Conservation (phyloP, 2,329 filamentous ascomycete species). For the Apiospora marii region DNA sequence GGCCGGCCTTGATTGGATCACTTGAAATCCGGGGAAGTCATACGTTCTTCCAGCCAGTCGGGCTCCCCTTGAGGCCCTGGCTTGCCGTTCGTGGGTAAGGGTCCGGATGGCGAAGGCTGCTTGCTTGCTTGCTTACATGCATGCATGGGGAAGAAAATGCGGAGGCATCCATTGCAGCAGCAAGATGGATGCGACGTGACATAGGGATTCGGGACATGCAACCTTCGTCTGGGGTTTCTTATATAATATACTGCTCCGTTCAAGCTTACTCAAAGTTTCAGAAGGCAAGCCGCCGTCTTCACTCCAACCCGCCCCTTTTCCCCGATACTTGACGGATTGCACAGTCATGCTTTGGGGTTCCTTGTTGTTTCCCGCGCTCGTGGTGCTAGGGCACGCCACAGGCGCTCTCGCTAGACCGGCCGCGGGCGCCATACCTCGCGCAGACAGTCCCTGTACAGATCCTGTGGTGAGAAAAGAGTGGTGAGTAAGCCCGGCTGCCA, state of each 20-base stretch:
- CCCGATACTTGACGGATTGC: neutral
- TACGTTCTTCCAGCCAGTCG: neutral
- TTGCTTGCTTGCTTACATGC: neutral
- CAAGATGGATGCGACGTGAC: slow-evolving; percentile 9
- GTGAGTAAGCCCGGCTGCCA: neutral
- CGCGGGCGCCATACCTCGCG: neutral
- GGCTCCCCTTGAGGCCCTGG: neutral
- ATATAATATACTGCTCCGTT: neutral
- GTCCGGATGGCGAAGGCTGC: slow-evolving; percentile 2
- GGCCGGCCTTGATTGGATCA: neutral
- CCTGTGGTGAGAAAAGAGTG: slow-evolving; percentile 3
- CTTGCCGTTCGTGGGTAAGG: neutral
- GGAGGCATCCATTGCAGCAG: slow-evolving; percentile 1
- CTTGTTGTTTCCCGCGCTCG: neutral
- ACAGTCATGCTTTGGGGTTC: neutral
- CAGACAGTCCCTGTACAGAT: neutral
- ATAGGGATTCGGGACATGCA: neutral
- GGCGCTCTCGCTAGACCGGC: neutral
- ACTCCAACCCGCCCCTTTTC: neutral
- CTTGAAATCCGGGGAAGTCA: neutral
- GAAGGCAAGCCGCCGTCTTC: neutral
- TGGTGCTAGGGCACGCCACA: neutral
- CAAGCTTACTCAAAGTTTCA: neutral
- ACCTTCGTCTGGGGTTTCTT: neutral
- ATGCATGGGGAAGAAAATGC: neutral